Evolutionary conservation across 352 stramenopile genomes (phyloP).

Genomic region (Saprolegnia parasitica): DNA sequence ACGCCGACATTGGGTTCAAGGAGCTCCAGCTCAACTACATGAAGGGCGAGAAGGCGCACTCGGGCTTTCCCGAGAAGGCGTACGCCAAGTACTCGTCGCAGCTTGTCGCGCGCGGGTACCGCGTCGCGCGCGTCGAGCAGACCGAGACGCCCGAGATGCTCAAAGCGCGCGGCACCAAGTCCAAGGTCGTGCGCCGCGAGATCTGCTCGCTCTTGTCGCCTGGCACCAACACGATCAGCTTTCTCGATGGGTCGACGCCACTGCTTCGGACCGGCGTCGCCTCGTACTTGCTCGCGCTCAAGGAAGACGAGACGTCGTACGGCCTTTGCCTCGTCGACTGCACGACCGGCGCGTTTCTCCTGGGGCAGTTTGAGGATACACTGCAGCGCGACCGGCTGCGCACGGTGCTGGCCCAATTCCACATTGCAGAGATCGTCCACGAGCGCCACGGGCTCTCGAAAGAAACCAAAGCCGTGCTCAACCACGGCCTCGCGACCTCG

Average conservation of each 20-base stretch:
- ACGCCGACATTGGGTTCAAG: slow-evolving; percentile 96
- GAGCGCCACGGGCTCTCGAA: slow-evolving; percentile 60
- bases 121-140: slow-evolving; percentile 98
- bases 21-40: slow-evolving; percentile 98
- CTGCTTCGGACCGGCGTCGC: slow-evolving; percentile 40
- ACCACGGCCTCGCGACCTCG: slow-evolving; percentile 48
- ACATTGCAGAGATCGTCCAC: slow-evolving; percentile 79
- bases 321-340: slow-evolving; percentile 95
- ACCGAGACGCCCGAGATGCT: slow-evolving; percentile 98
- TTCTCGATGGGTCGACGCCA: slow-evolving; percentile 78
- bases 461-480: slow-evolving; percentile 69
- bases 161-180: slow-evolving; percentile 90
- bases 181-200: slow-evolving; percentile 90
- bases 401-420: slow-evolving; percentile 91
- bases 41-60: slow-evolving; percentile 97
- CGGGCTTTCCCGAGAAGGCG: slow-evolving; percentile 96
- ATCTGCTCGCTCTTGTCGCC: slow-evolving; percentile 94
- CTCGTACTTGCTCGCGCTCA: slow-evolving; percentile 58
- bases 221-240: slow-evolving; percentile 94
- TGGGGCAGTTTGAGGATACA: slow-evolving; percentile 98
- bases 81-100: slow-evolving; percentile 95
- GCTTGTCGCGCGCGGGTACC: slow-evolving; percentile 94
- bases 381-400: slow-evolving; percentile 92
- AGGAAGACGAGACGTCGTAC: slow-evolving; percentile 64
- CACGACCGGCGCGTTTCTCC: slow-evolving; percentile 86